phyloP scores from a whole-genome alignment of 2,329 filamentous ascomycete genomes.

The Raffaelea albimanens region DNA sequence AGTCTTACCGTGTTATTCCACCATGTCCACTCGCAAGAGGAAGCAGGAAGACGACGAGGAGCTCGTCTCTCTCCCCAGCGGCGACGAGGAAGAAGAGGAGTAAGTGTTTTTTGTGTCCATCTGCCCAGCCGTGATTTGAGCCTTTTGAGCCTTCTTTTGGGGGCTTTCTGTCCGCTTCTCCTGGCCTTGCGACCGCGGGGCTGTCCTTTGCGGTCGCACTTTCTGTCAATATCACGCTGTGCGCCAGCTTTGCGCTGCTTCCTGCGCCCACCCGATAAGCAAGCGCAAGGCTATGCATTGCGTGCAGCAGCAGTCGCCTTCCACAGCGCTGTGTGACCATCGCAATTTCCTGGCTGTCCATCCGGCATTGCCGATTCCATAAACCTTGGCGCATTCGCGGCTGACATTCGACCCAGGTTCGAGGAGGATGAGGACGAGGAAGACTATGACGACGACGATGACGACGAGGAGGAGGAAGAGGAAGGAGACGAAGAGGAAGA shows the following conservation, averaged over 20 bases:
- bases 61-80: slow-evolving; percentile 44
- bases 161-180: neutral
- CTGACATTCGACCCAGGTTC: neutral
- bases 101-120: slow-evolving; percentile 25
- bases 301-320: slow-evolving; percentile 10
- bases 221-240: neutral
- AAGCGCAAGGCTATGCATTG: slow-evolving; percentile 11
- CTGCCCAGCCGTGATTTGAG: neutral
- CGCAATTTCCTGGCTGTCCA: too few species aligned
- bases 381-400: neutral
- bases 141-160: neutral
- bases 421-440: slow-evolving; percentile 20
- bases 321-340: too few species aligned
- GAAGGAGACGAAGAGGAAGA: slow-evolving; percentile 19
- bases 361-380: too few species aligned
- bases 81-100: slow-evolving; percentile 44
- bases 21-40: slow-evolving; percentile 43
- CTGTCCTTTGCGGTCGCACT: neutral
- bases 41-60: slow-evolving; percentile 43
- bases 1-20: slow-evolving; percentile 5
- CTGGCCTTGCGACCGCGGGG: neutral
- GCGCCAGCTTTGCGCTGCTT: neutral
- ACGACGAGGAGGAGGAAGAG: slow-evolving; percentile 25
- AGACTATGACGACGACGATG: slow-evolving; percentile 17
- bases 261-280: slow-evolving; percentile 13